Evolutionary conservation across 106 monocot genomes (phyloP).

Genomic region (Gastrodia elata): DNA sequence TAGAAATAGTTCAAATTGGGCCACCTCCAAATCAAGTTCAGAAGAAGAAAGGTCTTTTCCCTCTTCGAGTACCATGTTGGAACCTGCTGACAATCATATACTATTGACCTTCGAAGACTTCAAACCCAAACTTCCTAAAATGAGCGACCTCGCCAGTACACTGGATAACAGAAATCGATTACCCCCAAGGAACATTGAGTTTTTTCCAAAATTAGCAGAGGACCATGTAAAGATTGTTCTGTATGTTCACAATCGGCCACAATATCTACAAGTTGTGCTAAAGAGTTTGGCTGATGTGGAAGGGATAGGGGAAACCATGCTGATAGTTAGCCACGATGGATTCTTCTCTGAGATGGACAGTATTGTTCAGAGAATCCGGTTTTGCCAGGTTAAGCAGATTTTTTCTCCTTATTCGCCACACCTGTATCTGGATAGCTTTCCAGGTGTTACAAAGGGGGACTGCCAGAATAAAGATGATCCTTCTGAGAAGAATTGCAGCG

Average conservation of each 20-base stretch:
- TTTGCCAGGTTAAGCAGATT: slow-evolving; percentile 94
- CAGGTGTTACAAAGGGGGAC: slow-evolving; percentile 61
- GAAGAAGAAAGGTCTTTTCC: not conserved
- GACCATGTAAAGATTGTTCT: slow-evolving; percentile 75
- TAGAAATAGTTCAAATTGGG: not conserved
- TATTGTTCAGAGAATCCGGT: slow-evolving; percentile 56
- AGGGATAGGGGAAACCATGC: slow-evolving; percentile 80
- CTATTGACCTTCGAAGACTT: slow-evolving; percentile 19
- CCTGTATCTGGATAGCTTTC: slow-evolving; percentile 60
- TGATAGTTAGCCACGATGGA: slow-evolving; percentile 94
- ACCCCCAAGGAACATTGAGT: slow-evolving; percentile 58
- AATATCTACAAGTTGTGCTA: slow-evolving; percentile 69
- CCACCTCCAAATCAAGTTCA: not conserved
- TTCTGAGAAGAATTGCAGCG: slow-evolving; percentile 44
- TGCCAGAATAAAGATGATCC: slow-evolving; percentile 56
- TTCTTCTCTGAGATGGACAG: slow-evolving; percentile 83
- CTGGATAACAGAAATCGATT: slow-evolving; percentile 48
- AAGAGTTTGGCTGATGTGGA: slow-evolving; percentile 60
- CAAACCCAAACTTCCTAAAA: slow-evolving; percentile 46
- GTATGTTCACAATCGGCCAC: slow-evolving; percentile 92
- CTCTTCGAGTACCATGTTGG: not conserved
- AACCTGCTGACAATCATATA: not conserved
- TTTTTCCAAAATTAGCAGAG: slow-evolving; percentile 49
- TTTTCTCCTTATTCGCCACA: slow-evolving; percentile 92
- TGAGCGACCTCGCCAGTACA: slow-evolving; percentile 43